Conservation (phyloP, 768 basidiomycete species). For the Infundibulicybe gibba region DNA sequence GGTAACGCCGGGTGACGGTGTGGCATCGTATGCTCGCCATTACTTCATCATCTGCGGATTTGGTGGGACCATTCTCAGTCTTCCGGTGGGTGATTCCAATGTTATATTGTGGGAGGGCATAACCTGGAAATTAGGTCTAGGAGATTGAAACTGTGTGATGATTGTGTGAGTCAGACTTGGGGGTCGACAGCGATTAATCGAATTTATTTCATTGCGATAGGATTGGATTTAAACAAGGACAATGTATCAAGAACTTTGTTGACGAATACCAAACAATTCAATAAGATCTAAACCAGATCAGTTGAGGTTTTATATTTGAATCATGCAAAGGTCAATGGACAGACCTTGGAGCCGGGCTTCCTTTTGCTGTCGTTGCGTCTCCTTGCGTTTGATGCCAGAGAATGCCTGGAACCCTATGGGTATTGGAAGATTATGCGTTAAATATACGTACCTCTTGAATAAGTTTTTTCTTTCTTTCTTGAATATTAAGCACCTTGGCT, state of each 20-base stretch:
- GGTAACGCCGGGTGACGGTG: slow-evolving; percentile 31
- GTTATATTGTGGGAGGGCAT: slow-evolving; percentile 25
- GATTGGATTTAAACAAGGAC: too few relatives aligned
- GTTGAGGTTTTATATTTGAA: background rate
- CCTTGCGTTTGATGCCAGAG: slow-evolving; percentile 73
- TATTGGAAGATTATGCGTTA: background rate
- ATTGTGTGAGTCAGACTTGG: too few relatives aligned
- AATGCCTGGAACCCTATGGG: slow-evolving; percentile 55
- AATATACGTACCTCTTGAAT: slow-evolving; percentile 60
- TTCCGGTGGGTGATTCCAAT: slow-evolving; percentile 28
- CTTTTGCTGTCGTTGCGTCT: slow-evolving; percentile 72
- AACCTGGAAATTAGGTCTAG: slow-evolving; percentile 1
- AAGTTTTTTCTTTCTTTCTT: slow-evolving; percentile 77
- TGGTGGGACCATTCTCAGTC: slow-evolving; percentile 31
- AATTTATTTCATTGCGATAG: too few relatives aligned
- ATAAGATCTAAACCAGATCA: slow-evolving; percentile 45
- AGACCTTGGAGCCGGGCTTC: slow-evolving; percentile 80
- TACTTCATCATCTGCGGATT: slow-evolving; percentile 26
- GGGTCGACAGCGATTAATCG: too few relatives aligned
- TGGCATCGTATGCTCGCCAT: slow-evolving; percentile 32
- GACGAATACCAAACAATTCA: slow-evolving; percentile 48
- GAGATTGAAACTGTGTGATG: too few relatives aligned
- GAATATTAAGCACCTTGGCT: slow-evolving; percentile 83
- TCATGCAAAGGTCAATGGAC: too few relatives aligned
- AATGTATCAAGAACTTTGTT: slow-evolving; percentile 10